These are phyloP conservation scores for Rhododendron ovatum DNA, from an alignment of 148 eudicot genomes.

Conservation along the genomic window DNA sequence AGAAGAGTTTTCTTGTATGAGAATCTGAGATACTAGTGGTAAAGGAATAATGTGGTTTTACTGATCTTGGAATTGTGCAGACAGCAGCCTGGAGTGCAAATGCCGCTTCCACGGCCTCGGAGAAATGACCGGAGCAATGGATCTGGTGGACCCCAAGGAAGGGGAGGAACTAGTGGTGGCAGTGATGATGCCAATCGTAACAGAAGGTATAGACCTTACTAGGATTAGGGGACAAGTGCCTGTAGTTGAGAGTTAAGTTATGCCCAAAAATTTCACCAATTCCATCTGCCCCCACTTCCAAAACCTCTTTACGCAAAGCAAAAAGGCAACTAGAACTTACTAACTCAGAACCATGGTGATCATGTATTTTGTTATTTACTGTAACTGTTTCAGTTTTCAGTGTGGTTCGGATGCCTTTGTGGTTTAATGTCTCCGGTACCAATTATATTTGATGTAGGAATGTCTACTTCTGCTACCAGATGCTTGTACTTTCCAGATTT, in stretches of 20 bases:
- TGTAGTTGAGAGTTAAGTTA: conserved; percentile 9
- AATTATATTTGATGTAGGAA: neutral
- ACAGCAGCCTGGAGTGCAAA: conserved; percentile 89
- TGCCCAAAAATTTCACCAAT: conserved; percentile 5
- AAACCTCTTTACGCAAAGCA: neutral
- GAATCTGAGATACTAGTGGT: no score
- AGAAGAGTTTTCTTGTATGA: neutral
- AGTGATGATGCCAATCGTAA: conserved; percentile 47
- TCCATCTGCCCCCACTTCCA: neutral
- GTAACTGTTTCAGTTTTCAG: neutral
- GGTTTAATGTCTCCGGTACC: neutral
- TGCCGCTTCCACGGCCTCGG: conserved; percentile 50
- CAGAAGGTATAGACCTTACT: conserved; percentile 80
- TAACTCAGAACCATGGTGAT: neutral
- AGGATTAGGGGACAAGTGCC: conserved; percentile 12
- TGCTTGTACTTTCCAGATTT: neutral
- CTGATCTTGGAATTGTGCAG: conserved; percentile 33
- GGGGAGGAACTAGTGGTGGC: conserved; percentile 60
- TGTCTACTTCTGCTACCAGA: neutral
- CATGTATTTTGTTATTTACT: neutral
- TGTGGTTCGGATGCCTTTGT: no score
- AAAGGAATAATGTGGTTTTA: neutral
- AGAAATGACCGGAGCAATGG: conserved; percentile 77
- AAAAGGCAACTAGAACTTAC: neutral
- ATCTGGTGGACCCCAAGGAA: conserved; percentile 54